Conservation (phyloP, 2,329 filamentous ascomycete genomes). For the Aspergillus quadricinctus region DNA sequence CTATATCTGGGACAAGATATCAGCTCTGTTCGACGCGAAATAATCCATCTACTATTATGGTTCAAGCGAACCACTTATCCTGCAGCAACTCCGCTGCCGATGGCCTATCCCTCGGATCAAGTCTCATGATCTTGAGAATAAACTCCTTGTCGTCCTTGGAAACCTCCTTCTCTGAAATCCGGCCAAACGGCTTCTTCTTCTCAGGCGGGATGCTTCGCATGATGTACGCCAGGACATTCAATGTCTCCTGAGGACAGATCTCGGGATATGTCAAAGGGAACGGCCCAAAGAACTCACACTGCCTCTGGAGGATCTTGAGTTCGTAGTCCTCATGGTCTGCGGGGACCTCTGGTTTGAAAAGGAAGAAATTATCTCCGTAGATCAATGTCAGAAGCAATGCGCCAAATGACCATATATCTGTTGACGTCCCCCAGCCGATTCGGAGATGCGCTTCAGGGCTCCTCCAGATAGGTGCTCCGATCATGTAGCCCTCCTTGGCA, state of each 20-base stretch:
- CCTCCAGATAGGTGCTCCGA: conserved; percentile 18
- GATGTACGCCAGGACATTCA: not conserved
- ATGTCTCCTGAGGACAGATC: not conserved
- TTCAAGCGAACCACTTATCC: conserved; percentile 32
- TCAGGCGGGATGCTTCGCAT: not conserved
- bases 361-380: conserved; percentile 15
- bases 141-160: conserved; percentile 30
- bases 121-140: conserved; percentile 40
- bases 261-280: not conserved
- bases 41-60: too few relatives aligned
- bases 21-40: too few relatives aligned
- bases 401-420: conserved; percentile 27
- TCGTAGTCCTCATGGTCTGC: conserved; percentile 19
- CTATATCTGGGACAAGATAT: too few relatives aligned
- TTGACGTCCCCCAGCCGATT: conserved; percentile 20
- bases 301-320: conserved; percentile 17
- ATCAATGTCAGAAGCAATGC: conserved; percentile 17
- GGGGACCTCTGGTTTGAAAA: conserved; percentile 19
- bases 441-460: conserved; percentile 21
- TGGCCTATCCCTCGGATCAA: conserved; percentile 41
- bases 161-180: conserved; percentile 26
- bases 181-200: not conserved
- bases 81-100: conserved; percentile 35
- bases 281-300: conserved; percentile 1
- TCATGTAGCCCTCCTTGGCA: conserved; percentile 13